Evolutionary conservation across 2,329 filamentous ascomycete genomes (phyloP), one percentile per base, ranked within the genome.

Genomic region (Elsinoe arachidis): DNA sequence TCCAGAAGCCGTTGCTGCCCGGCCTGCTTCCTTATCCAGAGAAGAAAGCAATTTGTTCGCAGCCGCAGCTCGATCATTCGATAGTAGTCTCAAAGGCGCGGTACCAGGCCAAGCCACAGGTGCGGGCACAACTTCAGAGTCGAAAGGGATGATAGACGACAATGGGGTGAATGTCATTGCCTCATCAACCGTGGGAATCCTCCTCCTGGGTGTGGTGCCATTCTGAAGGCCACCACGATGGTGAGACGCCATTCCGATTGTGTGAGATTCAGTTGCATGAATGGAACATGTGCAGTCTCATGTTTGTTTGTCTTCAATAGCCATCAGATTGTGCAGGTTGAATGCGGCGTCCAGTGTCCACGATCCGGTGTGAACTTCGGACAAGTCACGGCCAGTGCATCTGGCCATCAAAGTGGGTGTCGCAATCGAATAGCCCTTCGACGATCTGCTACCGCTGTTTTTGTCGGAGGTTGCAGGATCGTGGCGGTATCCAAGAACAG

Each of bases 91-190:
- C 5, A 72, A 67, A 34, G 74, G 66, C 37, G 70, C 66, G 23
- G 68, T 70, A 10, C 70, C 69, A 44, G 73, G 72, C 41, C 70
- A 67, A 19, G 74, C 70, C 7, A 73, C 64, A 5, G 75, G 75
- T 59, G 74, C 70, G 35, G 75, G 74, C 35, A 78, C 73, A 33
- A 77, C 67, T 55, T 75, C 76, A 77, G 59, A 21, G 69, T 87
- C 82, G 70, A 92, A 89, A 2, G 88, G 88, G 55, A 88, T 79
- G 51, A 91, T 86, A 2, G 87, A 90, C 51, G 85, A 88, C 68
- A 92, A 85, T 21, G 89, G 88, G 54, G 88, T 88, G 72, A 85
- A 91, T n/a, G 87, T 86, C 46, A 93, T 76, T 30, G 88, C 88
- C 67, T 93, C 87, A 58, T 86, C 80, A 11, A 93, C 80, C 2